phyloP scores from a whole-genome alignment of 2,329 filamentous ascomycete species.

The Alternaria postmessia region DNA sequence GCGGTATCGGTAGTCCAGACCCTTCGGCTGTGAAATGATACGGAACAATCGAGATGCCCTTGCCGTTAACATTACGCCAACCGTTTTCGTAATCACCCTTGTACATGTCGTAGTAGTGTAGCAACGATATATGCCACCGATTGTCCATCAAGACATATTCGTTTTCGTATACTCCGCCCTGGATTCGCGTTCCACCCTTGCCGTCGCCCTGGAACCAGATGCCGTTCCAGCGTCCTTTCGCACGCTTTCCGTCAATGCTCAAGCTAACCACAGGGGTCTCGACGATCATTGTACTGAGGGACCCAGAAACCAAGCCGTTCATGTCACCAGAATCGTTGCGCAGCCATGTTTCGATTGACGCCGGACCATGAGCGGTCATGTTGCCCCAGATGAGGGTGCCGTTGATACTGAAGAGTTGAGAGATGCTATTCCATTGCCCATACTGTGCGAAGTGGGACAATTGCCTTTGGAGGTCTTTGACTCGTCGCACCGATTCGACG shows the following conservation, averaged over 20 bases:
- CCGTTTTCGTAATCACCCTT: conserved; percentile 28
- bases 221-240: conserved; percentile 37
- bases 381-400: conserved; percentile 30
- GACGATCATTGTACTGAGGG: conserved; percentile 26
- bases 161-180: conserved; percentile 38
- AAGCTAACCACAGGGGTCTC: conserved; percentile 35
- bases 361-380: conserved; percentile 19
- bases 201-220: conserved; percentile 35
- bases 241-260: conserved; percentile 24
- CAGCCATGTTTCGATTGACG: conserved; percentile 26
- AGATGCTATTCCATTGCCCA: conserved; percentile 22
- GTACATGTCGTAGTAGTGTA: conserved; percentile 34
- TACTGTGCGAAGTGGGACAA: conserved; percentile 32
- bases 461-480: conserved; percentile 33
- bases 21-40: conserved; percentile 36
- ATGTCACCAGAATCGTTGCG: conserved; percentile 25
- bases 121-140: conserved; percentile 28
- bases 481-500: conserved; percentile 35
- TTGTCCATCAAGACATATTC: conserved; percentile 21
- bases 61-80: conserved; percentile 31
- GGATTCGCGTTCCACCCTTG: conserved; percentile 24
- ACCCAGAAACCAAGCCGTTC: conserved; percentile 28
- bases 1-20: conserved; percentile 30
- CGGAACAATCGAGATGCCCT: conserved; percentile 26
- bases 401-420: conserved; percentile 25